A percentile compares a stretch with the other conserved stretches of the same genome.
Evolutionary conservation across 2,329 filamentous ascomycete species (phyloP).

Genomic region (Penicillium sp.): DNA sequence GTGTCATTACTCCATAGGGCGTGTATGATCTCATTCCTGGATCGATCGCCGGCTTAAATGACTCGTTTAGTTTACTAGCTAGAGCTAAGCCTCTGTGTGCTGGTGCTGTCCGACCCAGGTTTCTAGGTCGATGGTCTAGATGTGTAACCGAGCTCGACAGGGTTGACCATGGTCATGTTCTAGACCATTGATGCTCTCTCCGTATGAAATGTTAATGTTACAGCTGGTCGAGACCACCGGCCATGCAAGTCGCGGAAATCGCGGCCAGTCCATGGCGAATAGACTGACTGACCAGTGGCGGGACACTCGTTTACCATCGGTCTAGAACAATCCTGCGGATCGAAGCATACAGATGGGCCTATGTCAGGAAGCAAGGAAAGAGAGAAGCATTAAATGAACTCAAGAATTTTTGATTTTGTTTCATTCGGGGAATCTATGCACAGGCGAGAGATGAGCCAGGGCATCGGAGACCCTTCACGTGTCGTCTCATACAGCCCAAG

Average conservation of each 20-base stretch:
- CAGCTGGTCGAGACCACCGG: neutral
- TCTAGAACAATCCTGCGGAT: constrained; percentile 1
- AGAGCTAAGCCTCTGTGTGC: neutral
- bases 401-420: constrained; percentile 44
- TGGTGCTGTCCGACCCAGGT: neutral
- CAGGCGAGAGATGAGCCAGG: constrained; percentile 43
- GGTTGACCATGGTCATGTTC: neutral
- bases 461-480: constrained; percentile 43
- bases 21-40: neutral
- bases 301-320: neutral
- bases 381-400: constrained; percentile 24
- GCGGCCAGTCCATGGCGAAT: neutral
- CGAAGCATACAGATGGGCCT: neutral
- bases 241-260: neutral
- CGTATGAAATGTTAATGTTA: neutral
- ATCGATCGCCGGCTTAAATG: neutral
- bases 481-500: constrained; percentile 45
- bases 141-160: too few relatives aligned
- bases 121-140: neutral
- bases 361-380: neutral
- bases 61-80: neutral
- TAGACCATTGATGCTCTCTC: neutral
- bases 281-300: too few relatives aligned
- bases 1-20: neutral
- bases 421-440: constrained; percentile 52